Evolutionary conservation across 1,284 basidiomycete species (phyloP).

Genomic region (Ganoderma sp.): DNA sequence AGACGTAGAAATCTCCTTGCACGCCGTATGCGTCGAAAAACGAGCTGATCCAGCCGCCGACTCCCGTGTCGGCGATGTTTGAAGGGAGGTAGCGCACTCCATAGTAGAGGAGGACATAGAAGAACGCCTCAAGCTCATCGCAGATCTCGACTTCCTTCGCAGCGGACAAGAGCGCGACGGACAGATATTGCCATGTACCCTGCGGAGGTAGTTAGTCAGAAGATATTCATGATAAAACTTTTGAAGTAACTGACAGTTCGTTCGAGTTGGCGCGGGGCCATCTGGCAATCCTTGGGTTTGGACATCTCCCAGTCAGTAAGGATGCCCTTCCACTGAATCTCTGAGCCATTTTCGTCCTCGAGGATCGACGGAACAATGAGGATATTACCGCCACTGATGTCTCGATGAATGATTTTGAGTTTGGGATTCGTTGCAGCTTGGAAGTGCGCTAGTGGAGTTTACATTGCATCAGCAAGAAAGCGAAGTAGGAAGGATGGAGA

Average conservation of each 20-base stretch:
- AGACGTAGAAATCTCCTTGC: not conserved
- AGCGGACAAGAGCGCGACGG: not conserved
- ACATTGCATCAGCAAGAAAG: too few relatives aligned
- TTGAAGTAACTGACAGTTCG: slow-evolving; percentile 5
- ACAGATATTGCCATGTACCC: slow-evolving; percentile 18
- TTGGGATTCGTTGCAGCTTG: slow-evolving; percentile 9
- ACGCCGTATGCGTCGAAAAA: slow-evolving; percentile 9
- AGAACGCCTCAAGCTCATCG: slow-evolving; percentile 18
- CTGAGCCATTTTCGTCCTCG: not conserved
- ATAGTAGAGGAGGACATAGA: slow-evolving; percentile 14
- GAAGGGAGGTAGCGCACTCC: not conserved
- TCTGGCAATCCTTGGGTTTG: not conserved
- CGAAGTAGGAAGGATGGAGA: too few relatives aligned
- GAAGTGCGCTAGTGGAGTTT: slow-evolving; percentile 12
- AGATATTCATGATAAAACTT: too few relatives aligned
- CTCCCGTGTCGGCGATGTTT: not conserved
- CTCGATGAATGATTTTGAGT: slow-evolving; percentile 19
- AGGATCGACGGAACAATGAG: slow-evolving; percentile 12
- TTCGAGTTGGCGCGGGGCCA: slow-evolving; percentile 5
- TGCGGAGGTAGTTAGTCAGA: not conserved
- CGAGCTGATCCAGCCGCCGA: not conserved
- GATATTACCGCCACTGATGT: slow-evolving; percentile 26
- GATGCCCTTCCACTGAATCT: slow-evolving; percentile 14
- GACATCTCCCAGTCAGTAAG: slow-evolving; percentile 27
- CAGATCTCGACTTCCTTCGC: not conserved